Evolutionary conservation across 78 protist species (phyloP), one percentile per base, ranked within the genome.

Genomic region (Andalucia godoyi): DNA sequence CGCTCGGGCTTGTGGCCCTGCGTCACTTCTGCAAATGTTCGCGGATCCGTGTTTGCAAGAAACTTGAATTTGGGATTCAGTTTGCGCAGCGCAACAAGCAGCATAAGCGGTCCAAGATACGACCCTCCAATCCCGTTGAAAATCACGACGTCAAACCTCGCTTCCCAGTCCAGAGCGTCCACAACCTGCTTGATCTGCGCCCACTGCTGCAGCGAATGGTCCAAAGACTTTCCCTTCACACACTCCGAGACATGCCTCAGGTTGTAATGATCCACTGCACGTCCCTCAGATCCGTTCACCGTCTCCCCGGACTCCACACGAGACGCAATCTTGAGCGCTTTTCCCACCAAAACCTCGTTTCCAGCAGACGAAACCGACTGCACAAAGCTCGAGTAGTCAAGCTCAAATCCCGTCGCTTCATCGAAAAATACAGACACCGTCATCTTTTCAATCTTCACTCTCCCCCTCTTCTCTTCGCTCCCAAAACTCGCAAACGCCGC

Each of bases 81-180:
- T 8, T 74, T 74, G 41, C 49, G n/a, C 30, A 36, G 45, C 23
- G 74, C 25, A 43, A 77, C 8, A 23, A 77, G 33, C 47, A 72
- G 18, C 82, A 77, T 77, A 10, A 70, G 41, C 33, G 82, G 82
- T 34, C 82, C 82, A 12, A 77, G 72, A 58, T 49, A 77, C n/a
- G 80, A 74, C 4, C 82, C 82, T 5, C 82, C 82, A 15, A 77
- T 74, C 39, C 82, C 82, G 36, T 77, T 77, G 53, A 77, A 77
- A 4, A 77, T 23, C 7, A 77, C 77, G 2, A 49, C 40, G 25
- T 3, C 12, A 17, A 37, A n/a, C 17, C 18, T 39, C 36, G 8
- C 15, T 33, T 45, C 34, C 4, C 76, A 64, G 18, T 72, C 2
- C n/a, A 58, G 9, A 27, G 68, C 59, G 17, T 10, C 25, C 21